These are phyloP conservation scores for Lactarius evosmus DNA, from an alignment of 768 basidiomycete genomes.

Conservation along the genomic window DNA sequence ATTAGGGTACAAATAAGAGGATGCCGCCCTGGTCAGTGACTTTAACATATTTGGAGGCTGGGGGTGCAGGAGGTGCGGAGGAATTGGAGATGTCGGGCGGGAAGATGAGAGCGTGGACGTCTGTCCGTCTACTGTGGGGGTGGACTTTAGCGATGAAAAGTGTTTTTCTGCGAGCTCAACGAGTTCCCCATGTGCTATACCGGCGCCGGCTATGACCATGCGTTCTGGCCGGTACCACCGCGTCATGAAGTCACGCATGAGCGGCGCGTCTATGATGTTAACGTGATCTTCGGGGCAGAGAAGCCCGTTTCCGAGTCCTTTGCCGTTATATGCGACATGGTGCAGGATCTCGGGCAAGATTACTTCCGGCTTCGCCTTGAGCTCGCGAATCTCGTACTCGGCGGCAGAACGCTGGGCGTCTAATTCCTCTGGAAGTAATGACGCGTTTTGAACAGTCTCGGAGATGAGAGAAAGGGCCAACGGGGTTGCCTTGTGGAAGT, in stretches of 20 bases:
- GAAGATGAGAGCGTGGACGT: conserved; percentile 33
- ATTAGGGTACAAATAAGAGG: conserved; percentile 58
- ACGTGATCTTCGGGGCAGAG: conserved; percentile 87
- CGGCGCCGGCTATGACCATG: conserved; percentile 94
- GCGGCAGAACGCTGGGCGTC: conserved; percentile 82
- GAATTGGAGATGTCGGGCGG: conserved; percentile 34
- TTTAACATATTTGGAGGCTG: conserved; percentile 56
- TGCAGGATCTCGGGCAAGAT: conserved; percentile 90
- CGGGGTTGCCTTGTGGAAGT: conserved; percentile 80
- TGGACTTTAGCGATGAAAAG: conserved; percentile 63
- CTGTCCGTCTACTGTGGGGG: conserved; percentile 29
- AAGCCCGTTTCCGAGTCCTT: conserved; percentile 85
- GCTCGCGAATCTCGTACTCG: conserved; percentile 86
- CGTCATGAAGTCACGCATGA: conserved; percentile 60
- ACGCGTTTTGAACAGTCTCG: conserved; percentile 82
- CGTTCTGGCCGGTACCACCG: conserved; percentile 92
- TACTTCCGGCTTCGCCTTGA: conserved; percentile 86
- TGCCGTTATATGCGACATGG: conserved; percentile 72
- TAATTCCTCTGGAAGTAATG: conserved; percentile 74
- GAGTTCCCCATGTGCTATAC: conserved; percentile 85
- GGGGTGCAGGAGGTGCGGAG: conserved; percentile 55
- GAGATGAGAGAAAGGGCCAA: conserved; percentile 84
- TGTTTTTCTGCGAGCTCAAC: conserved; percentile 82
- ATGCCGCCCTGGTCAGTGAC: conserved; percentile 73
- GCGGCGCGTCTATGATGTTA: conserved; percentile 54